Evolutionary conservation across 1,284 basidiomycete species (phyloP), one percentile per base, ranked within the genome.

Genomic region (Rhodotorula sp.): DNA sequence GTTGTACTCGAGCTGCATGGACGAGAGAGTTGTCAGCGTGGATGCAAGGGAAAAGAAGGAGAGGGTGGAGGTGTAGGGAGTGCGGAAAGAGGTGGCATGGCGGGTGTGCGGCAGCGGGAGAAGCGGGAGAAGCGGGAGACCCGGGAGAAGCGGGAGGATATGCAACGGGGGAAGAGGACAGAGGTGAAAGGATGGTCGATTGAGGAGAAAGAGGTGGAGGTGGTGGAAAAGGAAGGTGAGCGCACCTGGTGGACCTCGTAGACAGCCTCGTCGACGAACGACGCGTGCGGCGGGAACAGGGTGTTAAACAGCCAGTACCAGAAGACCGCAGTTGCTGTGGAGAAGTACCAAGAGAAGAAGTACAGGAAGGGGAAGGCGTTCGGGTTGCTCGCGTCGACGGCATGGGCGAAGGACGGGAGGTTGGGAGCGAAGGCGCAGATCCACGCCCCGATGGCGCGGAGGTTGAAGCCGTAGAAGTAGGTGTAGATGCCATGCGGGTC

Each of bases 361-460:
- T 70, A 70, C 8, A 59, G 61, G 51, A 15, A 70, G 19, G 68
- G 68, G 22, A 62, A 54, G 7, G 46, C 46, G 37, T 70, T 32
- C 53, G 68, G 63, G 63, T 70, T 71, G 15, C 15, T 25, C 10
- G 86, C 78, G 76, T 88, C 88, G 80, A 91, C 89, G 70, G 85
- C 86, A 71, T 86, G 85, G 68, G 89, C 85, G 59, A 91, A 83
- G 0, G 89, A 89, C 0, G 90, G 90, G 48, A 91, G 79, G 70
- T 85, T 87, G 2, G 88, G 89, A 1, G 85, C 84, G 1, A 90
- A 86, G 1, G 89, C 87, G 65, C 86, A 80, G 27, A 90, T 77
- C 64, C 91, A 82, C 3, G 90, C 87, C 1, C 87, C 83, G 22
- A 86, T 85, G 3, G 89, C 89, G 50, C 90, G 84, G 88, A 88